Evolutionary conservation across 495 filamentous ascomycete species (phyloP).

Genomic region (Aspergillus homomorphus): DNA sequence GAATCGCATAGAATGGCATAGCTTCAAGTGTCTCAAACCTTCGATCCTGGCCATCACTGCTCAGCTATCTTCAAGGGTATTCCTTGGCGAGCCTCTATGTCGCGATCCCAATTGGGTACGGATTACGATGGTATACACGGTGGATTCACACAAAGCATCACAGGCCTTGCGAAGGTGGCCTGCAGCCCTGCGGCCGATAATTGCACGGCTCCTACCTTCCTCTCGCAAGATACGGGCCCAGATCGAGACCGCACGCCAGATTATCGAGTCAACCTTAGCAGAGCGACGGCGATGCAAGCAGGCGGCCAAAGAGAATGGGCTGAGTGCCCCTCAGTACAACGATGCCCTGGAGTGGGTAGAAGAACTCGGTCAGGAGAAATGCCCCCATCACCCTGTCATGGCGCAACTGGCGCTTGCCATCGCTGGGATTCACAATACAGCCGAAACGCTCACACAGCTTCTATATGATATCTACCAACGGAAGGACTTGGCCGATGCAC

Average conservation of each 20-base stretch:
- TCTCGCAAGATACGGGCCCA: not conserved
- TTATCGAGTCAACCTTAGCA: not conserved
- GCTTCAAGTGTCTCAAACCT: too few relatives aligned
- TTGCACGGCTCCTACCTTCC: not conserved
- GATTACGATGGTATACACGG: not conserved
- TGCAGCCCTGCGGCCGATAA: not conserved
- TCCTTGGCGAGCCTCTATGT: not conserved
- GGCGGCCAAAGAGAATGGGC: not conserved
- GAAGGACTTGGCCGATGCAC: not conserved
- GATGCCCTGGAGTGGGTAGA: conserved; percentile 22
- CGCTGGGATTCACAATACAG: conserved; percentile 26
- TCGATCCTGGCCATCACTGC: not conserved
- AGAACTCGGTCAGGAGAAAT: conserved; percentile 8
- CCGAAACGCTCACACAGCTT: conserved; percentile 15
- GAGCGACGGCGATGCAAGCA: not conserved
- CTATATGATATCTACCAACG: conserved; percentile 19
- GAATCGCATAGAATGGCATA: too few relatives aligned
- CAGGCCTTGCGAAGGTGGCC: not conserved
- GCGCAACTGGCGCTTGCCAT: conserved; percentile 17
- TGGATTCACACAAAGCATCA: not conserved
- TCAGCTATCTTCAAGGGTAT: not conserved
- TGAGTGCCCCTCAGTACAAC: conserved; percentile 15
- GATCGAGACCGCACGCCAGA: not conserved
- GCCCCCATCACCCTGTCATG: conserved; percentile 5
- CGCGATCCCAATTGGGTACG: not conserved